A percentile compares a stretch with the other conserved stretches of the same genome.
phyloP scores from a whole-genome alignment of 768 basidiomycete genomes.

The Wakefieldia striispora region DNA sequence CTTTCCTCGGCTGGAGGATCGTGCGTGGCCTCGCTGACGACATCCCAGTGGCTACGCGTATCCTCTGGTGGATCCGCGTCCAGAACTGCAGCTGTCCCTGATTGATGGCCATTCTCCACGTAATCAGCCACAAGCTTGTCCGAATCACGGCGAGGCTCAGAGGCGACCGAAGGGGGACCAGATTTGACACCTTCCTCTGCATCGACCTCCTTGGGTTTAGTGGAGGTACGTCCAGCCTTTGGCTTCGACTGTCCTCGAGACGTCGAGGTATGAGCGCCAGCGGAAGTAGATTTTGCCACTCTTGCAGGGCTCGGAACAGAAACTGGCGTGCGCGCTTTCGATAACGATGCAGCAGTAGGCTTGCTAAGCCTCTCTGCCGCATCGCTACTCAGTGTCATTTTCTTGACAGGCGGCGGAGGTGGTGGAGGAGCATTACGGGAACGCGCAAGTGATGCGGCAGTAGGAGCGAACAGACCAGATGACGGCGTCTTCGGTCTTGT shows the following conservation, averaged over 20 bases:
- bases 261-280: slow-evolving; percentile 26
- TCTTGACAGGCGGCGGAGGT: slow-evolving; percentile 50
- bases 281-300: slow-evolving; percentile 30
- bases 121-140: slow-evolving; percentile 20
- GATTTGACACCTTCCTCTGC: slow-evolving; percentile 17
- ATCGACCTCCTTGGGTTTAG: slow-evolving; percentile 24
- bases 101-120: slow-evolving; percentile 27
- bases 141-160: slow-evolving; percentile 22
- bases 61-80: slow-evolving; percentile 21
- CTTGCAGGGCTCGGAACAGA: slow-evolving; percentile 17
- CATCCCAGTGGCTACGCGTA: slow-evolving; percentile 15
- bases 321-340: slow-evolving; percentile 48
- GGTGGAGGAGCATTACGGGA: slow-evolving; percentile 53
- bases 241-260: slow-evolving; percentile 31
- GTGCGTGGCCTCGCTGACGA: slow-evolving; percentile 5
- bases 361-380: slow-evolving; percentile 70
- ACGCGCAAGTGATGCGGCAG: slow-evolving; percentile 76
- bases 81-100: slow-evolving; percentile 11
- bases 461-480: slow-evolving; percentile 74
- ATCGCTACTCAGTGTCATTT: slow-evolving; percentile 50
- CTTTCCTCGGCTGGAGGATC: slow-evolving; percentile 8
- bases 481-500: slow-evolving; percentile 60
- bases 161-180: slow-evolving; percentile 23
- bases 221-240: slow-evolving; percentile 25
- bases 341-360: slow-evolving; percentile 78